Conservation (phyloP, 495 filamentous ascomycete species). For the Saxispiralis lemnorum region DNA sequence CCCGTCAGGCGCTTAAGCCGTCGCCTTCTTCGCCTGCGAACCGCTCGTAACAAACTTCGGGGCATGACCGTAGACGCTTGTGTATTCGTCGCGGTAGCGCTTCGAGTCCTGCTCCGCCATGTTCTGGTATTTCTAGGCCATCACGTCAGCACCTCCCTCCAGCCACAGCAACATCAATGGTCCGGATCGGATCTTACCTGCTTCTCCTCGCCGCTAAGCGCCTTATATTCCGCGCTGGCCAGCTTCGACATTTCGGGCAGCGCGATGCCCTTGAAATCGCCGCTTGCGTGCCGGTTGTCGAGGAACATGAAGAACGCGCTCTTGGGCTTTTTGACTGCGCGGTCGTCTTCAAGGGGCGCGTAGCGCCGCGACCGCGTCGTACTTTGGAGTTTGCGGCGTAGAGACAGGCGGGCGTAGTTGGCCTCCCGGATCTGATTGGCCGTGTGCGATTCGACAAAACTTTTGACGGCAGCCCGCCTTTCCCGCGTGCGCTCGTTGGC, state of each 20-base stretch:
- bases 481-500: constrained; percentile 31
- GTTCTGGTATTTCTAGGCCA: no score
- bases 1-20: no score
- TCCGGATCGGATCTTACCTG: constrained; percentile 27
- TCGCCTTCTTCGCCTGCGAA: no score
- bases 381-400: constrained; percentile 20
- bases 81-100: no score
- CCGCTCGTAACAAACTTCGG: no score
- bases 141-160: no score
- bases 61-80: no score
- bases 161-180: no score
- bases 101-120: no score
- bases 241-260: constrained; percentile 18
- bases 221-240: constrained; percentile 40
- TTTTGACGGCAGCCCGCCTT: constrained; percentile 29
- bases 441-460: constrained; percentile 44
- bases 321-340: constrained; percentile 33
- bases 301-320: constrained; percentile 30
- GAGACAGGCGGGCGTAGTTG: constrained; percentile 40
- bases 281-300: constrained; percentile 28
- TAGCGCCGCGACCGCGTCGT: background rate
- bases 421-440: constrained; percentile 40
- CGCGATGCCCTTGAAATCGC: constrained; percentile 29
- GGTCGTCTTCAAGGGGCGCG: constrained; percentile 31
- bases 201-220: constrained; percentile 32